Conservation (phyloP, 139 green algal genomes). For the Asterochloris sp. region DNA sequence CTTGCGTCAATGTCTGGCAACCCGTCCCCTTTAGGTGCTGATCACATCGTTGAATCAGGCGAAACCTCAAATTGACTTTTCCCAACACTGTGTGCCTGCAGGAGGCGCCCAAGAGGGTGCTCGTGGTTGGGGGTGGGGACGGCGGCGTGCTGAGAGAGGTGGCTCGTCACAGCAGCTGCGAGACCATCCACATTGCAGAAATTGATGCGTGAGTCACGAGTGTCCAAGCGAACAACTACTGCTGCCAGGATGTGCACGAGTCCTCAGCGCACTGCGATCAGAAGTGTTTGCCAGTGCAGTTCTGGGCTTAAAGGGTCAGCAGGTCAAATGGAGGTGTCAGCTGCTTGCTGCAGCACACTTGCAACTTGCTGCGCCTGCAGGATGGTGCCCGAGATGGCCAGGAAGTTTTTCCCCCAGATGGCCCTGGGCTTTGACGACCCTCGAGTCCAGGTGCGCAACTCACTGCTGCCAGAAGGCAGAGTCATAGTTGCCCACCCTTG, state of each 20-base stretch:
- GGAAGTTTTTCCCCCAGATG: constrained; percentile 89
- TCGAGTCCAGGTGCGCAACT: constrained; percentile 46
- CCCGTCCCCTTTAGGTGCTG: constrained; percentile 1
- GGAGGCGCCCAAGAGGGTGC: constrained; percentile 58
- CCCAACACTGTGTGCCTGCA: constrained; percentile 11
- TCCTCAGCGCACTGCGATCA: neutral
- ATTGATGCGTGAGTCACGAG: constrained; percentile 75
- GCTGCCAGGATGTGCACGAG: neutral
- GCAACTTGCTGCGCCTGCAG: constrained; percentile 46
- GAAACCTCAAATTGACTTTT: neutral
- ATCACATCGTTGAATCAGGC: neutral
- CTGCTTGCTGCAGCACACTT: no score
- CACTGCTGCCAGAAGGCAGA: neutral
- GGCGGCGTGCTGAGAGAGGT: constrained; percentile 96
- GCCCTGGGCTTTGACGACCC: constrained; percentile 89
- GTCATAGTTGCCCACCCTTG: no score
- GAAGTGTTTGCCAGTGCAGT: no score
- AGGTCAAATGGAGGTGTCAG: neutral
- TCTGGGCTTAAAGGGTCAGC: neutral
- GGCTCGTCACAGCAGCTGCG: constrained; percentile 59
- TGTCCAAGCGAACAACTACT: neutral
- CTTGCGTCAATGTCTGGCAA: neutral
- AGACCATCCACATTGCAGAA: constrained; percentile 94
- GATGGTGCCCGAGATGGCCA: constrained; percentile 82
- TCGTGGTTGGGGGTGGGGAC: constrained; percentile 97